Conservation (phyloP, 2,329 filamentous ascomycete genomes). For the Botrytis pseudocinerea region DNA sequence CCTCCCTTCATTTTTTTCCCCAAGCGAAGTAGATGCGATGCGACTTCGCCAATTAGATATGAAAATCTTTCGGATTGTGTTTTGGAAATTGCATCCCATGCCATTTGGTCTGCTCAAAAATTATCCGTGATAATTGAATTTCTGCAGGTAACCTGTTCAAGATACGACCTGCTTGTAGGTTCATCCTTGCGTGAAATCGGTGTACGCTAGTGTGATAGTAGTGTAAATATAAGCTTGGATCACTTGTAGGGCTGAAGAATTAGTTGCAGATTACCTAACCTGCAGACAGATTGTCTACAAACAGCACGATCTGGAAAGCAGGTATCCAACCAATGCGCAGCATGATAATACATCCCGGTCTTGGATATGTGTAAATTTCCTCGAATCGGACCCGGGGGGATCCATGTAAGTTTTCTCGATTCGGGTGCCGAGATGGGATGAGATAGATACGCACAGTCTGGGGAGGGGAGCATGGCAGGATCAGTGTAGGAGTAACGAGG, state of each 20-base stretch:
- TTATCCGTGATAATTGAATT: fast-evolving
- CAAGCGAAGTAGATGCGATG: not conserved
- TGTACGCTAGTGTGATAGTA: not conserved
- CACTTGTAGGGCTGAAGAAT: not conserved
- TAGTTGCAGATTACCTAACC: fast-evolving
- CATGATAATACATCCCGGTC: not conserved
- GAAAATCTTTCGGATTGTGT: not conserved
- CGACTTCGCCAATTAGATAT: fast-evolving
- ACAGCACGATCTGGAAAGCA: fast-evolving
- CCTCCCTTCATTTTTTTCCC: too few relatives aligned
- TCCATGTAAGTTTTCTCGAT: not conserved
- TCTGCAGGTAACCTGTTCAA: not conserved
- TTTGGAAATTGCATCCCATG: not conserved
- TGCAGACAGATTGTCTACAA: fast-evolving
- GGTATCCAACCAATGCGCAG: not conserved
- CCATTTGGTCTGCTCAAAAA: not conserved
- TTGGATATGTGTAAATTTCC: not conserved
- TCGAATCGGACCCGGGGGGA: not conserved
- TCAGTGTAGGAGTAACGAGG: fast-evolving
- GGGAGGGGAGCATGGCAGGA: too few relatives aligned
- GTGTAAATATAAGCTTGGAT: not conserved
- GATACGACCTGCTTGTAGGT: not conserved
- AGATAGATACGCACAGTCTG: too few relatives aligned
- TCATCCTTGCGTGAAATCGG: not conserved
- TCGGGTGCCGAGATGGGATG: fast-evolving